Evolutionary conservation across 176 grass and related monocot species (phyloP).

Genomic region (Juncus effusus): DNA sequence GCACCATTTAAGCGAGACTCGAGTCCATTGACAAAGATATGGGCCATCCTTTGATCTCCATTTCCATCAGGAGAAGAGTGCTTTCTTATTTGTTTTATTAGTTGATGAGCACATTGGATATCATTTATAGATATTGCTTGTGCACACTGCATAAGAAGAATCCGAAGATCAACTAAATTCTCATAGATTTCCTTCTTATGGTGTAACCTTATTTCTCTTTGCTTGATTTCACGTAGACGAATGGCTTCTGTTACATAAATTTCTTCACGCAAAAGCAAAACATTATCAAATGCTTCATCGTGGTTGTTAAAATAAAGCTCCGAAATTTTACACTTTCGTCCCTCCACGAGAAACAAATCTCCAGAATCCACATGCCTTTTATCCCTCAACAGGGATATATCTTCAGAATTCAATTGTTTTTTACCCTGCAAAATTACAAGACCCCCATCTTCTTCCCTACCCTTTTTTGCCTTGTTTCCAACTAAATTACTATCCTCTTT

Average conservation of each 20-base stretch:
- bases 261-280: constrained; percentile 29
- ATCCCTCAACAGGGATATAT: neutral
- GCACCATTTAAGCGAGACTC: constrained; percentile 50
- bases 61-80: constrained; percentile 38
- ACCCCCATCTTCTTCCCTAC: too few relatives aligned
- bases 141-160: constrained; percentile 44
- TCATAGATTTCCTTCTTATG: constrained; percentile 17
- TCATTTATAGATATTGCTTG: constrained; percentile 30
- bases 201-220: too few relatives aligned
- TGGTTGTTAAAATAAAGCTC: constrained; percentile 15
- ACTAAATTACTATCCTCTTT: neutral
- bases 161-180: constrained; percentile 25
- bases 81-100: constrained; percentile 39
- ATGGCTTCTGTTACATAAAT: constrained; percentile 11
- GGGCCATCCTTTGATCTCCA: constrained; percentile 37
- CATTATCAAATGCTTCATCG: constrained; percentile 27
- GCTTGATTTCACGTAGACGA: neutral
- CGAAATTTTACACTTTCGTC: constrained; percentile 22
- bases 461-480: neutral
- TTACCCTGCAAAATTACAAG: too few relatives aligned
- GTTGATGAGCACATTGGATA: constrained; percentile 13
- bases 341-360: constrained; percentile 18
- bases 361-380: constrained; percentile 1
- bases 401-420: too few relatives aligned
- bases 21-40: constrained; percentile 43